phyloP scores from a whole-genome alignment of 257 asterid species.

The Penstemon eatonii region DNA sequence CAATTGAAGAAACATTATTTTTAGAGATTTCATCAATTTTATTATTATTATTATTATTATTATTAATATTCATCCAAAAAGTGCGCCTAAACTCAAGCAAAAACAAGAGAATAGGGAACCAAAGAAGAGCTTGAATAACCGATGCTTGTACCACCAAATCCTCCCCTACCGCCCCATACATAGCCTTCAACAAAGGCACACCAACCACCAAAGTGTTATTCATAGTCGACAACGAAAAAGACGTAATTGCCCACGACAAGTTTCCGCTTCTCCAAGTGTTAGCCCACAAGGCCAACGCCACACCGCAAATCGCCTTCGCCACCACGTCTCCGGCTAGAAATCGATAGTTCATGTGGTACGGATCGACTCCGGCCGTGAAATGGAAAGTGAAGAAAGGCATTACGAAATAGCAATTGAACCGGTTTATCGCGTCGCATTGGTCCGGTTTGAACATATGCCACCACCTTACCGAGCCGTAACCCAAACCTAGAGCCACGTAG shows the following conservation, averaged over 20 bases:
- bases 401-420: slow-evolving; percentile 63
- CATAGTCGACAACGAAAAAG: slow-evolving; percentile 52
- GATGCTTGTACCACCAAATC: slow-evolving; percentile 65
- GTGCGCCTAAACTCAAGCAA: slow-evolving; percentile 49
- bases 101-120: slow-evolving; percentile 55
- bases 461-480: slow-evolving; percentile 67
- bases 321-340: slow-evolving; percentile 61
- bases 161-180: slow-evolving; percentile 59
- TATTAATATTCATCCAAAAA: neutral
- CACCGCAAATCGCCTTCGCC: slow-evolving; percentile 45
- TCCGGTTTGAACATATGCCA: slow-evolving; percentile 69
- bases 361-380: slow-evolving; percentile 55
- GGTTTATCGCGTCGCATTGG: slow-evolving; percentile 72
- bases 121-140: slow-evolving; percentile 55
- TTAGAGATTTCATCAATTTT: neutral
- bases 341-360: slow-evolving; percentile 60
- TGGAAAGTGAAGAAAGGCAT: slow-evolving; percentile 74
- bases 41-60: neutral
- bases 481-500: slow-evolving; percentile 55
- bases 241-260: slow-evolving; percentile 61
- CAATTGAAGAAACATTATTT: too few species aligned
- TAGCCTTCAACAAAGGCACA: slow-evolving; percentile 61
- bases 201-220: slow-evolving; percentile 74
- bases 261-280: slow-evolving; percentile 35
- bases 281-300: slow-evolving; percentile 50